Percentiles rank a stretch among this genome's conserved stretches.
These are phyloP conservation scores for Ascochyta fabae DNA, from an alignment of 2,329 filamentous ascomycete species.

Conservation along the genomic window DNA sequence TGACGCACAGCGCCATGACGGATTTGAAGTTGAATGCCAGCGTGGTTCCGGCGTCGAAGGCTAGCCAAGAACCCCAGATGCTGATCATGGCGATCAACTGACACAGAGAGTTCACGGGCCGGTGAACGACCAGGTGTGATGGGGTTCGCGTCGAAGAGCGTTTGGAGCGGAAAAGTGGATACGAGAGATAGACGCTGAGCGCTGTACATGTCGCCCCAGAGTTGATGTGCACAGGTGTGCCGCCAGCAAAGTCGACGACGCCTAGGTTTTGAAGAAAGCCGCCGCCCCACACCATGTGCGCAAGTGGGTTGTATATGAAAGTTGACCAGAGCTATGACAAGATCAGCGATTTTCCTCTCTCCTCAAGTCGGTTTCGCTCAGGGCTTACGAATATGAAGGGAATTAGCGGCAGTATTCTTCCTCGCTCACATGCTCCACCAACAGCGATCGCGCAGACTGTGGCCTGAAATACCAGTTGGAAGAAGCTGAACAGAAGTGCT, in stretches of 20 bases:
- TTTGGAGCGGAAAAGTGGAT: conserved; percentile 57
- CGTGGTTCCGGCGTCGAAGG: conserved; percentile 59
- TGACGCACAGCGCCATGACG: conserved; percentile 58
- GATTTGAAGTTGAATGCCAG: conserved; percentile 59
- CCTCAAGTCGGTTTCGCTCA: background rate
- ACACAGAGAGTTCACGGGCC: conserved; percentile 57
- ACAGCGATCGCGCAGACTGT: conserved; percentile 60
- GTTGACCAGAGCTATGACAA: conserved; percentile 55
- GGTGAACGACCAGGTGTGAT: conserved; percentile 55
- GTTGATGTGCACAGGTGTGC: conserved; percentile 48
- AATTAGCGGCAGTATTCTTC: conserved; percentile 54
- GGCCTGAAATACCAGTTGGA: conserved; percentile 59
- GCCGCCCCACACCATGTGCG: conserved; percentile 59
- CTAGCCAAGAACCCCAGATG: conserved; percentile 61
- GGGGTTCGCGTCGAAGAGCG: conserved; percentile 55
- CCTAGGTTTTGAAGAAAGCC: conserved; percentile 54
- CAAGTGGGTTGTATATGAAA: conserved; percentile 56
- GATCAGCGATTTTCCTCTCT: background rate
- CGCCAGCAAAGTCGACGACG: conserved; percentile 57
- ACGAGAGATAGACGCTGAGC: conserved; percentile 59
- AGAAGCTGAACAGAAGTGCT: conserved; percentile 59
- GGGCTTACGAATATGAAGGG: conserved; percentile 55
- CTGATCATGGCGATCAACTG: conserved; percentile 58
- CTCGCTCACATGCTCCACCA: conserved; percentile 58
- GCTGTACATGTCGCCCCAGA: conserved; percentile 53